Conservation (phyloP, 345 rosid species). For the Nasturtium officinale region DNA sequence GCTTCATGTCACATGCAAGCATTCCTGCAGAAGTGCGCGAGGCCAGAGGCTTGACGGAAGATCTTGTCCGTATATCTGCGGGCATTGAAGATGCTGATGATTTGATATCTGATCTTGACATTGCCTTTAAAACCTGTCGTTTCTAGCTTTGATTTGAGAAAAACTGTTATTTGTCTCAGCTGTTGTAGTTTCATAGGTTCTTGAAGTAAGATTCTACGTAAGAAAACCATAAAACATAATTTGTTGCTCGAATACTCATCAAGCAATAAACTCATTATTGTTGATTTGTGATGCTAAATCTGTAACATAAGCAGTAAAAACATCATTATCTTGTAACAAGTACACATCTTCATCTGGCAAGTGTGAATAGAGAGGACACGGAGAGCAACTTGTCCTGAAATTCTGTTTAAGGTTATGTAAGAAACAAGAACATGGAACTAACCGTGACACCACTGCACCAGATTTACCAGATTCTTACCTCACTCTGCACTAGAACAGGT, state of each 20-base stretch:
- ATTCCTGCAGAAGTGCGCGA: constrained; percentile 79
- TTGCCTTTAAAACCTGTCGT: constrained; percentile 72
- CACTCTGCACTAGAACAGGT: constrained; percentile 9
- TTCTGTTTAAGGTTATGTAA: constrained; percentile 41
- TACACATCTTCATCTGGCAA: constrained; percentile 1
- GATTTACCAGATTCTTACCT: constrained; percentile 31
- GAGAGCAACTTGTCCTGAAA: constrained; percentile 24
- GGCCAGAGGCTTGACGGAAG: constrained; percentile 92
- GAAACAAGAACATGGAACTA: constrained; percentile 38
- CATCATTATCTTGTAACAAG: not conserved
- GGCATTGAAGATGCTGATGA: constrained; percentile 95
- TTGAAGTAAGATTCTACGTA: constrained; percentile 19
- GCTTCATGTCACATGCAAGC: constrained; percentile 98
- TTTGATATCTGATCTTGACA: constrained; percentile 80
- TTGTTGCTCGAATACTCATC: not conserved
- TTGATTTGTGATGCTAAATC: constrained; percentile 3
- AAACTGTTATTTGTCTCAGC: not conserved
- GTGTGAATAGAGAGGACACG: constrained; percentile 6
- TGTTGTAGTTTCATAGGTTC: constrained; percentile 20
- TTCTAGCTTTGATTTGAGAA: constrained; percentile 12
- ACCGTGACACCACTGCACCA: constrained; percentile 26
- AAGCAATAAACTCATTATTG: constrained; percentile 8
- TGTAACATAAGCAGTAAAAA: not conserved
- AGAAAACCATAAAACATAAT: constrained; percentile 22
- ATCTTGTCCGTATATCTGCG: constrained; percentile 84